Evolutionary conservation across 2,329 filamentous ascomycete genomes (phyloP), one percentile per base, ranked within the genome.

Genomic region (Neospermospora avenae): DNA sequence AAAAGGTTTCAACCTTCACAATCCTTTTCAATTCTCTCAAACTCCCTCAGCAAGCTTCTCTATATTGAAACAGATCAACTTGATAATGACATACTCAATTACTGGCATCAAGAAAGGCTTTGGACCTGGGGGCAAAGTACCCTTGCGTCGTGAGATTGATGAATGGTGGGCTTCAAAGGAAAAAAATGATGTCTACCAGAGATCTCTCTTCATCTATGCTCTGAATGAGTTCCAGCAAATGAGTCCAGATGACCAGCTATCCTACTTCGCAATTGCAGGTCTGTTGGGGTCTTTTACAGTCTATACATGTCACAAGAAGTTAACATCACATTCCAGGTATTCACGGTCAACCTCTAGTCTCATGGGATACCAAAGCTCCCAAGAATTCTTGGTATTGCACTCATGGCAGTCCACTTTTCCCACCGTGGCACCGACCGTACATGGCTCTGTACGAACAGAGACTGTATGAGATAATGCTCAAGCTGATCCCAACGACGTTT

Each of bases 371-470:
- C n/a, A 48, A 57, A 34, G 42, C 35, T 20, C 53, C 57, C 2
- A 45, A 60, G 31, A 31, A 46, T 13, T 24, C 37, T 13, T 91
- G 90, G 53, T 95, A 91, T 72, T 95, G 91, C 72, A 82, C 84
- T n/a, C 91, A 96, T 74, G 82, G 80, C 20, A 89, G 87, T 2
- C 83, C 86, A 39, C 76, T 64, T 3, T 64, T 66, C 41, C 60
- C 64, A 31, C 58, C 62, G 24, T 84, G 81, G 82, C 82, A 85
- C 69, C 78, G 82, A 11, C 77, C 81, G 3, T 84, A 80, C 61
- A 65, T 83, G 44, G 71, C 77, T 4, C 74, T 84, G 13, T 84
- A 76, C 57, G 82, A 85, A 75, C 80, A 82, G 71, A n/a, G 72
- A 45, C 22, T 60, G 16, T 60, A 63, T 41, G 62, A 63, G 39